These are phyloP conservation scores for Blumeria hordei DNA, from an alignment of 2,329 filamentous ascomycete genomes.

Conservation along the genomic window DNA sequence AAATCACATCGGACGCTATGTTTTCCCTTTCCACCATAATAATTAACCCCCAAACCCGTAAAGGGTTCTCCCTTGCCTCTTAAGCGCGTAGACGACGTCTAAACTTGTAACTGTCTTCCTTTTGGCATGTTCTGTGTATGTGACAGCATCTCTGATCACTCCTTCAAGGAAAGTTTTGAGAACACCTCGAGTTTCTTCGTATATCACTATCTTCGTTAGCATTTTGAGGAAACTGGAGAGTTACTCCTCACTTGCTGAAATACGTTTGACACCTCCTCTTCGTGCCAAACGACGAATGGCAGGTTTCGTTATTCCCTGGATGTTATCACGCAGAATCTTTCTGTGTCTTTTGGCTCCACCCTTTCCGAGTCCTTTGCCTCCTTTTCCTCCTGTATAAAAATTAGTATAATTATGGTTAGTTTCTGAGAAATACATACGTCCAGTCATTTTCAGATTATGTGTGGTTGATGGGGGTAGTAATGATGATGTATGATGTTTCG, in stretches of 20 bases:
- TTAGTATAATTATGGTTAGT: no score
- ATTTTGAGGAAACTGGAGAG: not conserved
- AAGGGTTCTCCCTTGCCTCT: conserved; percentile 40
- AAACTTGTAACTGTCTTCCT: conserved; percentile 46
- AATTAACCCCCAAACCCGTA: conserved; percentile 45
- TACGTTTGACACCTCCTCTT: conserved; percentile 99
- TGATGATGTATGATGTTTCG: no score
- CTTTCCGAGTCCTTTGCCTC: conserved; percentile 95
- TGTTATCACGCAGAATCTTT: conserved; percentile 99
- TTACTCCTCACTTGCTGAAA: conserved; percentile 51
- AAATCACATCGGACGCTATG: no score
- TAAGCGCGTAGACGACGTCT: conserved; percentile 39
- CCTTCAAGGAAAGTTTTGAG: conserved; percentile 66
- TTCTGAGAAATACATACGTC: no score
- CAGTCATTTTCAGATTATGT: no score
- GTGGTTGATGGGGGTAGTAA: no score
- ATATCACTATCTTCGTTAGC: conserved; percentile 26
- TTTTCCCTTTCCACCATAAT: no score
- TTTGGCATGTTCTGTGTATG: conserved; percentile 68
- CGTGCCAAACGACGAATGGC: conserved; percentile 95
- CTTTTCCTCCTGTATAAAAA: no score
- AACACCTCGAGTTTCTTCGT: conserved; percentile 61
- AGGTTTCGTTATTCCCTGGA: conserved; percentile 97
- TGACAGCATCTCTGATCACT: conserved; percentile 50
- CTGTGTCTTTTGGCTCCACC: conserved; percentile 96